Evolutionary conservation across 176 grass and related monocot species (phyloP).

Genomic region (Elaeis guineensis): DNA sequence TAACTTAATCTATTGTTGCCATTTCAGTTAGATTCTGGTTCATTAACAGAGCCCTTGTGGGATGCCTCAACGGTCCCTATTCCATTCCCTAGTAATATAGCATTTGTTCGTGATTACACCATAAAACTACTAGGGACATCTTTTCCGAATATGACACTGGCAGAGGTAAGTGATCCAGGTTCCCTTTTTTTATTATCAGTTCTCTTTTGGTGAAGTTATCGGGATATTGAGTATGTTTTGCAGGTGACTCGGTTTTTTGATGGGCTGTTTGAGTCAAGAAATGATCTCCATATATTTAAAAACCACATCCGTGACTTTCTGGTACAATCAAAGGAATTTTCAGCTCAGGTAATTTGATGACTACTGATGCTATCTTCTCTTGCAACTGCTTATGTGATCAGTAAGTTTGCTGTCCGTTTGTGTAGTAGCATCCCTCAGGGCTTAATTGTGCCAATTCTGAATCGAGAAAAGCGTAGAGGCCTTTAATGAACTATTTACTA

Average conservation of each 20-base stretch:
- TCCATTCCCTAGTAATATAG: slow-evolving; percentile 67
- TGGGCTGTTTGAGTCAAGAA: slow-evolving; percentile 76
- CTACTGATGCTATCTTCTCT: too few species aligned
- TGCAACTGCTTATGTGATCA: too few species aligned
- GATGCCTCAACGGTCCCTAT: slow-evolving; percentile 54
- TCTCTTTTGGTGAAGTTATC: not conserved
- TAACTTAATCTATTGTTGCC: slow-evolving; percentile 4
- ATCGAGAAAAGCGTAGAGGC: too few species aligned
- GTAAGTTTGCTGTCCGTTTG: too few species aligned
- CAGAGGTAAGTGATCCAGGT: slow-evolving; percentile 39
- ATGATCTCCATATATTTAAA: slow-evolving; percentile 80
- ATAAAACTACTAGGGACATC: slow-evolving; percentile 86
- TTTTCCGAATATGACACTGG: slow-evolving; percentile 87
- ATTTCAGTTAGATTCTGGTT: slow-evolving; percentile 65
- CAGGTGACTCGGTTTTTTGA: slow-evolving; percentile 90
- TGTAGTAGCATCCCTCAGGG: too few species aligned
- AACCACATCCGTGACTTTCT: slow-evolving; percentile 97
- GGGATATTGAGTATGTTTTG: not conserved
- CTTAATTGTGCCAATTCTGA: too few species aligned
- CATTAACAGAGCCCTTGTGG: slow-evolving; percentile 84
- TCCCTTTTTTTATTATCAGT: not conserved
- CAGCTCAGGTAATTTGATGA: slow-evolving; percentile 55
- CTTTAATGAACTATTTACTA: too few species aligned
- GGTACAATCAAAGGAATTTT: slow-evolving; percentile 97
- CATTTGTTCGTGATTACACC: slow-evolving; percentile 94